Percentiles rank a stretch among this genome's conserved stretches.
Evolutionary conservation across 2,329 filamentous ascomycete species (phyloP).

Genomic region (Aspergillus brunneoviolaceus): DNA sequence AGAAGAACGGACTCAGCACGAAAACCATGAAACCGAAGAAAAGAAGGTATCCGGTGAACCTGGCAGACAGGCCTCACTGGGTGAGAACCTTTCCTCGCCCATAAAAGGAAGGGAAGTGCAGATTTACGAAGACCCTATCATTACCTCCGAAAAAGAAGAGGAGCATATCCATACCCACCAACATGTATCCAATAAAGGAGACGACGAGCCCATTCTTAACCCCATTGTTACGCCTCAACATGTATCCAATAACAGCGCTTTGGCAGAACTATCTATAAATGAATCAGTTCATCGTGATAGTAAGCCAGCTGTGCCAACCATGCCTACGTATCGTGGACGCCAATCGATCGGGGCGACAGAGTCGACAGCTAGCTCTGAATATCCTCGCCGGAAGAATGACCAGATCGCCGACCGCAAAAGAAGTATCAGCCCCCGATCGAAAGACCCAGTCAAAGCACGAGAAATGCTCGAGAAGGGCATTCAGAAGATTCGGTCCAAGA

Average conservation of each 20-base stretch:
- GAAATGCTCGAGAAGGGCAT: constrained; percentile 43
- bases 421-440: constrained; percentile 40
- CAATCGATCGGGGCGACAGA: no score
- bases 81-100: not conserved
- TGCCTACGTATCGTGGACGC: no score
- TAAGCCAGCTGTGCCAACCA: constrained; percentile 15
- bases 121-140: not conserved
- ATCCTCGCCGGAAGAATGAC: constrained; percentile 25
- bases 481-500: constrained; percentile 33
- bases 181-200: no score
- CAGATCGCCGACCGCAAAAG: constrained; percentile 21
- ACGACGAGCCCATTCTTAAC: not conserved
- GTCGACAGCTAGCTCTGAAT: not conserved
- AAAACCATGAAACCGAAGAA: no score
- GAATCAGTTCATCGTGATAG: constrained; percentile 33
- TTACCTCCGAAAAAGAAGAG: not conserved
- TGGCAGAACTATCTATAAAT: constrained; percentile 43
- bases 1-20: no score
- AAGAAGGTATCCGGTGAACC: not conserved
- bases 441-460: constrained; percentile 37
- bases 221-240: not conserved
- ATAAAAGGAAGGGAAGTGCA: not conserved
- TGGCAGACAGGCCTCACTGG: not conserved
- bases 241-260: constrained; percentile 28
- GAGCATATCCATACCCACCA: no score